Base-by-base conservation (phyloP, 2,329 filamentous ascomycete genomes). In the Diplodia sapinea region DNA sequence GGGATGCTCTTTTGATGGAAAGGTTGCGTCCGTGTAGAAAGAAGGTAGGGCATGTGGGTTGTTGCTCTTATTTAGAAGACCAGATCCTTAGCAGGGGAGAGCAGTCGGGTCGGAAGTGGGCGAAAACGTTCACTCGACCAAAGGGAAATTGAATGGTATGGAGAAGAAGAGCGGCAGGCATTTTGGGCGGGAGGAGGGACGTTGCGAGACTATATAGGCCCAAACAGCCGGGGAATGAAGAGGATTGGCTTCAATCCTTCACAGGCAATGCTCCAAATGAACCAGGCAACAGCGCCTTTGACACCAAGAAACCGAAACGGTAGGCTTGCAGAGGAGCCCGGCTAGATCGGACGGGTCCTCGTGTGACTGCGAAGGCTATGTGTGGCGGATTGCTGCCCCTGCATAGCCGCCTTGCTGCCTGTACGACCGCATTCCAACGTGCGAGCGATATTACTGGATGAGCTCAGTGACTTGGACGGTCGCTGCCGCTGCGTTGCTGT, bases 371-470 rank as follows among this genome's bases (percentile, higher is more conserved):
- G 31, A 47, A 29, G 43, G 59, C 29, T 63, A 3, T 26, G 29
- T 63, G 43, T 63, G 59, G 59, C 50, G 31, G 59, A 51, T 51
- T 51, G 59, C n/a, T 13, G 59, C 59, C 59, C 59, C 47, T 63
- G 47, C 59, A 51, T 63, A 63, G 47, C 59, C 26, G 59, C 31
- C 29, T 26, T 63, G 59, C 47, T 51, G 59, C 59, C 59, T 61
- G 59, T 63, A 12, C 59, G 23, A 51, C 43, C n/a, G 31, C 47
- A 51, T 50, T 26, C 59, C 43, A 51, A 20, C 4, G 40, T 15
- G 15, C 20, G 20, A n/a, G 55, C 17, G 23, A 47, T 26, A 51
- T 29, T n/a, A 52, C 9, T 63, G 47, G 43, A 33, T 11, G 29
- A 15, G 57, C 43, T 17, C 40, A 15, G 23, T 36, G 43, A 26